Evolutionary conservation across 2,329 filamentous ascomycete genomes (phyloP), one percentile per base, ranked within the genome.

Genomic region (Cadophora luteo-olivacea): DNA sequence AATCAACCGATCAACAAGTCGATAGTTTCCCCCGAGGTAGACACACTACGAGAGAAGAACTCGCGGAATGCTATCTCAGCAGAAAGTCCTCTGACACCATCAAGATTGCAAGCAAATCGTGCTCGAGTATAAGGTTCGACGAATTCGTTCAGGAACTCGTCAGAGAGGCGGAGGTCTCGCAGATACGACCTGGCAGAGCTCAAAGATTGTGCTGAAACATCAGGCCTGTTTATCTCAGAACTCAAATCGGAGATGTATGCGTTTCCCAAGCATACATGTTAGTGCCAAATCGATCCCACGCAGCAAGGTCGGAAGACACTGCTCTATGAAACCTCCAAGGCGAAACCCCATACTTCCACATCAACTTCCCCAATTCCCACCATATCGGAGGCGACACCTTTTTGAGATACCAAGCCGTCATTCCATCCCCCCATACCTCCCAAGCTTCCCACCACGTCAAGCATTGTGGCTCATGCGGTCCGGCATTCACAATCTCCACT

Each of bases 1-100:
- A 12, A 55, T 55, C 24, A 64, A n/a, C 11, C 61, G 16, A 38
- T 64, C 61, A 7, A 54, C 33, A 36, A 64, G 48, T 36, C 61
- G 48, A 29, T 3, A 12, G 14, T 55, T 55, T 7, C 61, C 61
- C n/a, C 61, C n/a, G 4, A 4, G 19, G 55, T 32, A 14, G n/a
- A 14, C 3, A 55, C 22, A 3, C 14, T 55, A 0, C 33, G 29
- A 7, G 48, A 25, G 19, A 45, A 38, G 7, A 41, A 41, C n/a
- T 64, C 61, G 6, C 49, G 12, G 16, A 29, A 36, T 16, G 61
- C 48, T 1, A 54, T 24, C 9, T 38, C 32, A 5, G 48, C 61
- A n/a, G 45, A 19, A 14, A 55, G 14, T 0, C 61, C 61, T 38
- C 48, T 25, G 6, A 64, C 32, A 19, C 16, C 22, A 4, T 64